phyloP scores from a whole-genome alignment of 495 filamentous ascomycete genomes.

The Lasiosphaeria hispida region DNA sequence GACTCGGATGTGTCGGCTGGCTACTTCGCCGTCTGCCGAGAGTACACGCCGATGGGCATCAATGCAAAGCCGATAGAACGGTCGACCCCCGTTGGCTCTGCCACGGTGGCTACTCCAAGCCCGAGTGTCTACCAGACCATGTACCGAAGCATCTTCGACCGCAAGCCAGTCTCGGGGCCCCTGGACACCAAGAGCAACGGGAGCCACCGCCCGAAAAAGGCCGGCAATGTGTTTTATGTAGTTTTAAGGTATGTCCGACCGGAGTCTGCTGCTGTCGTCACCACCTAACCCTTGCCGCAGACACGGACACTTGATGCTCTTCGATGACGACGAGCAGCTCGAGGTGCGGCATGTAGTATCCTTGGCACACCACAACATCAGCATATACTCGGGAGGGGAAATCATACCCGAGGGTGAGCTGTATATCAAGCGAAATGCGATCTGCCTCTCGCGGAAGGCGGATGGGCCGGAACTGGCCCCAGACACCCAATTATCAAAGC shows the following conservation, averaged over 20 bases:
- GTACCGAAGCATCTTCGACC: slow-evolving; percentile 94
- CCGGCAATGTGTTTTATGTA: slow-evolving; percentile 90
- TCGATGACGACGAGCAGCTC: slow-evolving; percentile 81
- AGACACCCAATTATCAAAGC: slow-evolving; percentile 60
- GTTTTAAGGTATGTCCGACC: slow-evolving; percentile 65
- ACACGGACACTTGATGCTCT: slow-evolving; percentile 95
- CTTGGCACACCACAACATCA: slow-evolving; percentile 80
- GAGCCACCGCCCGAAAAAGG: slow-evolving; percentile 65
- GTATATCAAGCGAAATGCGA: slow-evolving; percentile 92
- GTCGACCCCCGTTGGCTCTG: slow-evolving; percentile 72
- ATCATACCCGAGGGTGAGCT: slow-evolving; percentile 87
- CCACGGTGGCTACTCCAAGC: slow-evolving; percentile 65
- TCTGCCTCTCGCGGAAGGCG: slow-evolving; percentile 73
- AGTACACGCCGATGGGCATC: slow-evolving; percentile 85
- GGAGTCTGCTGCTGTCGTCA: neutral
- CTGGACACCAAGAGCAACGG: slow-evolving; percentile 44
- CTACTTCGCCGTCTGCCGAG: slow-evolving; percentile 91
- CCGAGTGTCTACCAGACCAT: slow-evolving; percentile 96
- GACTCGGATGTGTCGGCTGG: slow-evolving; percentile 86
- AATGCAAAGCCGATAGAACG: slow-evolving; percentile 91
- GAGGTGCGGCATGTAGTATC: slow-evolving; percentile 96
- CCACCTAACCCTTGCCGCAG: slow-evolving; percentile 43
- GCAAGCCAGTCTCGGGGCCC: slow-evolving; percentile 58
- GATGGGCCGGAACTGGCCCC: slow-evolving; percentile 54
- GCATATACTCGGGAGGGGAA: slow-evolving; percentile 78